Percentiles rank a stretch among this genome's conserved stretches.
phyloP scores from a whole-genome alignment of 306 rosid genomes.

The Lotus japonicus region DNA sequence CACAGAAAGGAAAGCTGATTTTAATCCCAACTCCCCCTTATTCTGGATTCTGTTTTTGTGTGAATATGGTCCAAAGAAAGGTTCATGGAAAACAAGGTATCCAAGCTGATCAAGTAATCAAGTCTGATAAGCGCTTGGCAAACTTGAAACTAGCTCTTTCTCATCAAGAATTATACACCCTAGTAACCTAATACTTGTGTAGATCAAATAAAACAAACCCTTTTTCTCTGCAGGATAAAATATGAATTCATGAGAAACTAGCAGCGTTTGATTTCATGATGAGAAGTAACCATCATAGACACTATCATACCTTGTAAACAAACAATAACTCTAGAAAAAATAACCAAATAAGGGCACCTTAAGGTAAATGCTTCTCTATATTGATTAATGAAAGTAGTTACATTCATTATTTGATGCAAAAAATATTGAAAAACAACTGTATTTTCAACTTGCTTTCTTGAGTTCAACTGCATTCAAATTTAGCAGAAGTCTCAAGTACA shows the following conservation, averaged over 20 bases:
- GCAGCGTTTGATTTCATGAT: neutral
- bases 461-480: neutral
- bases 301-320: no score
- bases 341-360: neutral
- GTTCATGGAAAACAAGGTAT: conserved; percentile 37
- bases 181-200: neutral
- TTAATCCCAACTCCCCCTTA: conserved; percentile 15
- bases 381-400: neutral
- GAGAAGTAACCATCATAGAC: neutral
- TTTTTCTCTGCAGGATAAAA: neutral
- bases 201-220: neutral
- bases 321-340: neutral
- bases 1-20: conserved; percentile 22
- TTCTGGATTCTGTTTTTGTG: conserved; percentile 22
- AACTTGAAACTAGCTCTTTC: conserved; percentile 35
- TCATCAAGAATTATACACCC: conserved; percentile 3
- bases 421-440: neutral
- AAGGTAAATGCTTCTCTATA: neutral
- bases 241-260: neutral
- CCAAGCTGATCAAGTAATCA: conserved; percentile 42
- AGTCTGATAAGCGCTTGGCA: conserved; percentile 27
- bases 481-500: neutral
- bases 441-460: neutral
- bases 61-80: conserved; percentile 62
- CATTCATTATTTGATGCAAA: neutral